Conservation (phyloP, 2,329 filamentous ascomycete genomes). For the Epichloe baconii region DNA sequence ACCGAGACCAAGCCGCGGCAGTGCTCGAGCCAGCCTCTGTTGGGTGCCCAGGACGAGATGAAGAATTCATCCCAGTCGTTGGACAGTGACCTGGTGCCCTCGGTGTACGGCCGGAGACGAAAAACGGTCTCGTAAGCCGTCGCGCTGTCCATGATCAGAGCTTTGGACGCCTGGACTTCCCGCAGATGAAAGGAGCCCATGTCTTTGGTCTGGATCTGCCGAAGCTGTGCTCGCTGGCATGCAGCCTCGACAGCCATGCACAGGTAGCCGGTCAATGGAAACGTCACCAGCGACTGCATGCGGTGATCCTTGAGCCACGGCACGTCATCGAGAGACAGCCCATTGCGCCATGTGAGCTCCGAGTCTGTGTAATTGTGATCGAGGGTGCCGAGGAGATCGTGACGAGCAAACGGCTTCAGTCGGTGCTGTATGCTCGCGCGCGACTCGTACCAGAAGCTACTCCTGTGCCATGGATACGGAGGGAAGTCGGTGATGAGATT, state of each 20-base stretch:
- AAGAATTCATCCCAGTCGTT: conserved; percentile 42
- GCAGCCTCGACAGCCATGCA: conserved; percentile 38
- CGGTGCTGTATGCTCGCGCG: conserved; percentile 29
- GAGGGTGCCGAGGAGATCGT: conserved; percentile 33
- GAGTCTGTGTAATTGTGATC: conserved; percentile 30
- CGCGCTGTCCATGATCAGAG: conserved; percentile 15
- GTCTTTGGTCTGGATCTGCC: conserved; percentile 11
- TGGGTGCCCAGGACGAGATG: conserved; percentile 39
- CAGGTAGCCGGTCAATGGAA: conserved; percentile 40
- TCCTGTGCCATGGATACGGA: conserved; percentile 34
- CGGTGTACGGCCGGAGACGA: conserved; percentile 14
- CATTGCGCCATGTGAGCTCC: conserved; percentile 36
- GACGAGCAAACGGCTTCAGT: conserved; percentile 25
- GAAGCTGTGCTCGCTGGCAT: conserved; percentile 19
- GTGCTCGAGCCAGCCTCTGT: conserved; percentile 43
- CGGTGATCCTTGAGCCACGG: conserved; percentile 47
- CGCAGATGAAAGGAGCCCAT: conserved; percentile 11
- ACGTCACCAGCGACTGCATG: conserved; percentile 43
- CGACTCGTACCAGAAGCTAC: conserved; percentile 35
- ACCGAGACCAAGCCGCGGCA: conserved; percentile 38
- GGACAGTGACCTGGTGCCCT: conserved; percentile 19
- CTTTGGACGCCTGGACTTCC: conserved; percentile 16
- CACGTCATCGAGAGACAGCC: conserved; percentile 31
- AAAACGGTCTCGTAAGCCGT: conserved; percentile 13
- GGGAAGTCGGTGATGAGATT: conserved; percentile 28